Percentiles rank a stretch among this genome's conserved stretches.
These are phyloP conservation scores for Acacia confusa DNA, from an alignment of 306 rosid species.

Conservation along the genomic window DNA sequence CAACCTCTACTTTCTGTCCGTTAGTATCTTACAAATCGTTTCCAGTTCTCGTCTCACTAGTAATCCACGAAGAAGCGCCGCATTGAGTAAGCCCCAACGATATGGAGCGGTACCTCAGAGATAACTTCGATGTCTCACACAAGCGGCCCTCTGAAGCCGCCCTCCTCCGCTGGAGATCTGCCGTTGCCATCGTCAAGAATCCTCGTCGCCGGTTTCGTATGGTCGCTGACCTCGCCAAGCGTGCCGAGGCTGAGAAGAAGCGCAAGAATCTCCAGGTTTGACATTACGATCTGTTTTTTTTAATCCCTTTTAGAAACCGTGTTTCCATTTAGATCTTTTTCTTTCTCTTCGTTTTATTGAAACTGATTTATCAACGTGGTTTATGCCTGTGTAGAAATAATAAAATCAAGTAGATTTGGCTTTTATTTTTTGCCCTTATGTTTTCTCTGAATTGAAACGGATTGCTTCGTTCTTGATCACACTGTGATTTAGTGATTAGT, in stretches of 20 bases:
- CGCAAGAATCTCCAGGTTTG: slow-evolving; percentile 70
- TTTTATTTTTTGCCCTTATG: neutral
- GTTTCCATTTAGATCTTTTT: neutral
- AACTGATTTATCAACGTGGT: neutral
- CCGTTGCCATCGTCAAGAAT: slow-evolving; percentile 80
- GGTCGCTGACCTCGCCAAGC: slow-evolving; percentile 89
- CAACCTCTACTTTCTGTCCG: neutral
- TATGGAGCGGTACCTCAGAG: slow-evolving; percentile 72
- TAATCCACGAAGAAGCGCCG: neutral
- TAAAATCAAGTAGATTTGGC: neutral
- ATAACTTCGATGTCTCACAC: slow-evolving; percentile 60
- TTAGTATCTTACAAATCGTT: neutral
- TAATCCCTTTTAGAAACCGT: neutral
- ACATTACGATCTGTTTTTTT: neutral
- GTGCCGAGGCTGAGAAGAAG: slow-evolving; percentile 59
- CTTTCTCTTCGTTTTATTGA: neutral
- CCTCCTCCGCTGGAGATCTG: slow-evolving; percentile 79
- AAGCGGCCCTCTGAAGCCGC: slow-evolving; percentile 64
- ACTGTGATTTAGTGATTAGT: neutral
- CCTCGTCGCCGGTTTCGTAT: slow-evolving; percentile 90
- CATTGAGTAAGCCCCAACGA: neutral
- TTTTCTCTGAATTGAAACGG: neutral
- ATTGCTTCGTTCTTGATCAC: neutral
- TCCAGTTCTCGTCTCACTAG: neutral
- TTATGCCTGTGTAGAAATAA: neutral